Evolutionary conservation across 2,329 filamentous ascomycete genomes (phyloP).

Genomic region (Fusarium secorum): DNA sequence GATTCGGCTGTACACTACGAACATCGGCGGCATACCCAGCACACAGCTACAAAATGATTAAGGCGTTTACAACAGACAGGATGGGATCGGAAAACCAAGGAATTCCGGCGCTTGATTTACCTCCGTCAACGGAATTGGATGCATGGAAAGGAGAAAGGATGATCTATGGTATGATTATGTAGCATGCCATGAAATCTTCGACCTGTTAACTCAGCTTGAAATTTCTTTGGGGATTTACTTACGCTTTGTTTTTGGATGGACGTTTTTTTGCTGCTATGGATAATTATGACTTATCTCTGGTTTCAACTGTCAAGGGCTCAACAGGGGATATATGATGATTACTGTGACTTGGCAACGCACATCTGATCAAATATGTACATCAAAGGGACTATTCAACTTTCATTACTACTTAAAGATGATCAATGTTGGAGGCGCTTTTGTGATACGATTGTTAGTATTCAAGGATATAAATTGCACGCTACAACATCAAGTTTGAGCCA

Average conservation of each 20-base stretch:
- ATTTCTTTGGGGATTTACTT: conserved; percentile 6
- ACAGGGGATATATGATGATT: neutral
- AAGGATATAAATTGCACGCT: neutral
- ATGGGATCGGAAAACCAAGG: conserved; percentile 37
- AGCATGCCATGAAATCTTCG: neutral
- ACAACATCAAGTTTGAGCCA: neutral
- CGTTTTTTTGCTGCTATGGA: conserved; percentile 20
- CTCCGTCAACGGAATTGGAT: conserved; percentile 13
- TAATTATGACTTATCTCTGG: conserved; percentile 31
- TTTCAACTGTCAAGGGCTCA: neutral
- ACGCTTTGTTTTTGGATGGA: conserved; percentile 12
- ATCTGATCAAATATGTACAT: conserved; percentile 2
- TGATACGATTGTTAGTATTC: neutral
- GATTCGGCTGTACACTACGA: conserved; percentile 39
- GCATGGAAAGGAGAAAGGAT: conserved; percentile 31
- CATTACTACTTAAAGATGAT: neutral
- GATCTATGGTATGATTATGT: neutral
- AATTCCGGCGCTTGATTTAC: conserved; percentile 28
- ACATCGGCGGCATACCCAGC: conserved; percentile 26
- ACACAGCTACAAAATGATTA: conserved; percentile 37
- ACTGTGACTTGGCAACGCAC: neutral
- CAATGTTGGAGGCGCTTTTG: neutral
- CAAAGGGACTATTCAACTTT: conserved; percentile 1
- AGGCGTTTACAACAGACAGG: conserved; percentile 42
- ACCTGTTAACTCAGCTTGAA: conserved; percentile 3